Evolutionary conservation across 805 yeast genomes (phyloP), one percentile per base, ranked within the genome.

Genomic region (Teunomyces lycoperdinae): DNA sequence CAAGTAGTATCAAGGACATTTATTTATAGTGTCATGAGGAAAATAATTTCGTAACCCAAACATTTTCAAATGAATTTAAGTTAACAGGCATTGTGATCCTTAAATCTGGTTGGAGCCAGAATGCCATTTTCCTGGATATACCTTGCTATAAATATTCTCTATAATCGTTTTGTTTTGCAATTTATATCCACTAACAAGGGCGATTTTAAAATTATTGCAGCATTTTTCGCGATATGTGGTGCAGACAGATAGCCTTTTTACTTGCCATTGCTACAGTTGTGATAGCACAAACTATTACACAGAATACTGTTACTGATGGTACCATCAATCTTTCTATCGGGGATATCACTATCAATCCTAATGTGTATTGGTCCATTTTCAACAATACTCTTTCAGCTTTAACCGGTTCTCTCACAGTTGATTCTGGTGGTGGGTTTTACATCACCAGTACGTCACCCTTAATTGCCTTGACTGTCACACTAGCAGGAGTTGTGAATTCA

Each of bases 311-410:
- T 13, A 41, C 32, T 9, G 29, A 49, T 9, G 66, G 63, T 14
- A 46, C 58, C 10, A 35, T 62, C 14, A 44, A 47, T 24, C 29
- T 61, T 30, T 11, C 48, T 11, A 29, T 61, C 31, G 68, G 66
- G 13, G 52, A 47, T 43, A 47, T 60, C 26, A 55, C 48, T 10
- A 40, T 51, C 36, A 10, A 39, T 9, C 43, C 56, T n/a, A 58
- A 55, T 24, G 62, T 54, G 1, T 58, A 52, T 44, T 56, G 51
- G 47, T 56, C 62, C 9, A 51, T 57, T 8, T 46, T 57, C 31
- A 42, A 51, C 41, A 56, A 55, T 29, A 46, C 52, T n/a, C 13
- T 49, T 9, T 47, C 56, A 4, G 27, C 48, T 9, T 34, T 57
- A 7, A 44, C 49, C 26, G 62, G 62, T 8, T 46, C 44, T 29